Evolutionary conservation across 768 basidiomycete genomes (phyloP), one percentile per base, ranked within the genome.

Genomic region (Podaxis carcinomalis): DNA sequence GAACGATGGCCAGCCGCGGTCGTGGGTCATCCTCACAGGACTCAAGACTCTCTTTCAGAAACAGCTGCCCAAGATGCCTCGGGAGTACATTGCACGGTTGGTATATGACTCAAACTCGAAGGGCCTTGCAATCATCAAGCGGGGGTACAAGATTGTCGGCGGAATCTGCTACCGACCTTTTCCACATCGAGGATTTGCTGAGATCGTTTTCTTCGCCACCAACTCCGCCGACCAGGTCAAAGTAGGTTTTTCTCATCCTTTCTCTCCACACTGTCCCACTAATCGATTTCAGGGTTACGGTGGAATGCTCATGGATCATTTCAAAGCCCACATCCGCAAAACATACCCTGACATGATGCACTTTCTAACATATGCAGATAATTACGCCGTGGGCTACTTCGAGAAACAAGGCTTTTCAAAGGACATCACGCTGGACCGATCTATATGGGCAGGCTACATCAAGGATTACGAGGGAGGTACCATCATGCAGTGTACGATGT

Each of bases 381-480:
- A 98, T 73, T 99, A 93, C 70, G 97, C 97, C 16, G 95, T 98
- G 40, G 96, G 97, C 2, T 99, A 98, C 75, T 98, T 99, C 80
- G 94, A 94, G 72, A 99, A 98, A 72, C 97, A 98, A 77, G 97
- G 97, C 0, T 99, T 99, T 74, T 92, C 93, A 5, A 98, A 98
- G 72, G 95, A 98, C 60, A 96, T 99, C 63, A 89, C 90, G 0
- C 82, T 97, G n/a, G 89, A 89, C 62, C 84, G 95, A 47, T 86
- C 90, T 1, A 80, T 89, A 6, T 99, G 97, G 97, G 95, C 96
- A 0, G 97, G 95, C 10, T 98, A 99, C 73, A 98, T 99, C 85
- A 99, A 98, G 73, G 97, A 99, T 72, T 99, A 99, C 74, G 97
- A 99, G 73, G 96, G 96, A 42, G 95, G 93, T 16, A 99, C 96